Evolutionary conservation across 306 rosid genomes (phyloP).

Genomic region (Senna tora): DNA sequence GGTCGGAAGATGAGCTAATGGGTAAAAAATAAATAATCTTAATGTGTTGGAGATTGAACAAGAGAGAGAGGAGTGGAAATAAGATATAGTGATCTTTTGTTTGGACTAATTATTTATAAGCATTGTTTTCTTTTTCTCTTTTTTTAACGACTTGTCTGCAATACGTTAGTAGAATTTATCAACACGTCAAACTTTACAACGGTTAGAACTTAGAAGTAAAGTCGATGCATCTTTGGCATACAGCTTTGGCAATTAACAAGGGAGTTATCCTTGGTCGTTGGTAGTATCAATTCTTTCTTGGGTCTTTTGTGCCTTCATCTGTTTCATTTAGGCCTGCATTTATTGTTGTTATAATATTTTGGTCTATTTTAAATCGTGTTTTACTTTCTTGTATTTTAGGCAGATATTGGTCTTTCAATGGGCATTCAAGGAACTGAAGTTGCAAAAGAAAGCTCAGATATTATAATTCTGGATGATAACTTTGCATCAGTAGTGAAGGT

Average conservation of each 20-base stretch:
- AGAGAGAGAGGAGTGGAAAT: slow-evolving; percentile 11
- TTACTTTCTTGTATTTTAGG: slow-evolving; percentile 71
- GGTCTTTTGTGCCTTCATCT: slow-evolving; percentile 6
- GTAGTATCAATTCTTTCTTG: slow-evolving; percentile 14
- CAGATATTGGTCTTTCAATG: slow-evolving; percentile 99
- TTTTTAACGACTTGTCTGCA: background rate
- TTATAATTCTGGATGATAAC: slow-evolving; percentile 90
- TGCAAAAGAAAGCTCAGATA: slow-evolving; percentile 99
- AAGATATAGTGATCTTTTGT: slow-evolving; percentile 14
- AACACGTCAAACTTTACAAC: background rate
- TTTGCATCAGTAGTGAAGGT: slow-evolving; percentile 98
- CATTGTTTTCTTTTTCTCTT: background rate
- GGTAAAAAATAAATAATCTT: slow-evolving; percentile 19
- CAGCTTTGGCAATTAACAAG: slow-evolving; percentile 15
- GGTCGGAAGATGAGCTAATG: slow-evolving; percentile 4
- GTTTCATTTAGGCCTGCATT: slow-evolving; percentile 30
- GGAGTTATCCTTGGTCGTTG: slow-evolving; percentile 31
- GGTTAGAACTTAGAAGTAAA: slow-evolving; percentile 1
- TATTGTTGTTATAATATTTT: slow-evolving; percentile 16
- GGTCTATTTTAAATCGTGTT: slow-evolving; percentile 44
- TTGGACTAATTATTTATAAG: background rate
- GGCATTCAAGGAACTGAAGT: slow-evolving; percentile 99
- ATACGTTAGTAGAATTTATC: background rate
- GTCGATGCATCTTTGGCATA: slow-evolving; percentile 26
- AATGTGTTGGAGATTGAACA: slow-evolving; percentile 9